Evolutionary conservation across 2,329 filamentous ascomycete genomes (phyloP).

Genomic region (Aquanectria penicillioides): DNA sequence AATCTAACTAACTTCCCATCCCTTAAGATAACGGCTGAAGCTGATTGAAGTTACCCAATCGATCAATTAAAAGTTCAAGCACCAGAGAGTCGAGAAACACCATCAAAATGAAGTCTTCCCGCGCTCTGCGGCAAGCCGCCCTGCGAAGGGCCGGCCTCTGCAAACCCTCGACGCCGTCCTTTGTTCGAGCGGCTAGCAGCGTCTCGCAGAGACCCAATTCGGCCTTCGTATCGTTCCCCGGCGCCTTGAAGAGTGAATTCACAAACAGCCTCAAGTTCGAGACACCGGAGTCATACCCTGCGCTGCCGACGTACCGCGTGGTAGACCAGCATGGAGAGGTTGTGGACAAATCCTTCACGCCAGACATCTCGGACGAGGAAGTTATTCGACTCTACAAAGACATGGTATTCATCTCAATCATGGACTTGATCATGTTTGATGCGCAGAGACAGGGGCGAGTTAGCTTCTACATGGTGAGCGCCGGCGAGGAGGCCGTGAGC

Average conservation of each 20-base stretch:
- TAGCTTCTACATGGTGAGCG: conserved; percentile 97
- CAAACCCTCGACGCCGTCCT: conserved; percentile 32
- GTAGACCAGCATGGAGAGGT: conserved; percentile 89
- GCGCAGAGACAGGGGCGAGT: conserved; percentile 93
- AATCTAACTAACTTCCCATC: conserved; percentile 23
- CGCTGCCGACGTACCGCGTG: conserved; percentile 90
- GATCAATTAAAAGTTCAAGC: conserved; percentile 6
- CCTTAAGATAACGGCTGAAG: conserved; percentile 10
- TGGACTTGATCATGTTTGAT: conserved; percentile 99
- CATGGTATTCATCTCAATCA: conserved; percentile 78
- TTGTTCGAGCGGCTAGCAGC: conserved; percentile 55
- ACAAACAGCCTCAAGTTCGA: conserved; percentile 83
- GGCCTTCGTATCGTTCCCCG: conserved; percentile 79
- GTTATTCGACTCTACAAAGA: conserved; percentile 70
- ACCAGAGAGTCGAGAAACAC: conserved; percentile 6
- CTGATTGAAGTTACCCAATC: conserved; percentile 21
- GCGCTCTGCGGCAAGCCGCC: conserved; percentile 44
- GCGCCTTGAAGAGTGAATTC: conserved; percentile 95
- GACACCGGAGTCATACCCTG: conserved; percentile 74
- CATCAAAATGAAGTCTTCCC: conserved; percentile 45
- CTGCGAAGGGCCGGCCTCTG: conserved; percentile 40
- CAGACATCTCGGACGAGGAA: conserved; percentile 73
- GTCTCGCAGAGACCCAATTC: conserved; percentile 67
- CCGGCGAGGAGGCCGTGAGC: conserved; percentile 93
- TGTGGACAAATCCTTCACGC: conserved; percentile 76